Base-by-base conservation (phyloP, 768 basidiomycete genomes). In the Neoboletus subvelutipes region DNA sequence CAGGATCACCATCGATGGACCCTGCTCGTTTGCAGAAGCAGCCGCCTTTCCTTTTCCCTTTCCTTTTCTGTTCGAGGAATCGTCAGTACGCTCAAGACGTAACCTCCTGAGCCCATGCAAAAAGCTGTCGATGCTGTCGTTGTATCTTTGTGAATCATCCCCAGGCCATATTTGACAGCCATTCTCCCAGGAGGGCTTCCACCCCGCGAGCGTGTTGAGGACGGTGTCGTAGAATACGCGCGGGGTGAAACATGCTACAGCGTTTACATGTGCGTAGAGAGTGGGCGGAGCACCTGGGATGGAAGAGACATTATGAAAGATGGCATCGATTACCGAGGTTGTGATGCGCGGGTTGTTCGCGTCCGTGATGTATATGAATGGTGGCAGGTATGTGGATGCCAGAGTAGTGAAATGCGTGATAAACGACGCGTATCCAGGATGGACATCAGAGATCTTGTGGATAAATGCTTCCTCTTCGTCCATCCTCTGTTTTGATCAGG, bases 361-460 rank as follows among this genome's bases (percentile, higher is more conserved):
- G 68, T 90, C 86, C 51, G 84, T 81, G 41, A 91, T 66, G 67
- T 83, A 88, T 58, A 91, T 78, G 70, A 89, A 91, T 1, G 84
- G 79, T 2, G 87, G 86, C 9, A 85, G 80, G 43, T 56, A 69
- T 1, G 72, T 61, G 4, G 67, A 67, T 4, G 77, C 66, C 4
- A 78, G 66, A 9, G 69, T 28, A 3, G 57, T 54, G 54, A 73
- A 49, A 31, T 72, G 71, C 10, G 50, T n/a, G 26, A 61, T 56
- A 13, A 72, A 67, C 15, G 58, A 56, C 20, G 34, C 10, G 48
- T 73, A 68, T 4, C 70, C 72, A 1, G 70, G 67, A 24, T 71
- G 60, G 0, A 31, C 46, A 37, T 62, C 54, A 1, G 48, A 51
- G 5, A 63, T 40, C 20, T 34, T 49, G n/a, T 52, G 58, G 4